phyloP scores from a whole-genome alignment of 2,329 filamentous ascomycete species.

The Fusarium subglutinans region DNA sequence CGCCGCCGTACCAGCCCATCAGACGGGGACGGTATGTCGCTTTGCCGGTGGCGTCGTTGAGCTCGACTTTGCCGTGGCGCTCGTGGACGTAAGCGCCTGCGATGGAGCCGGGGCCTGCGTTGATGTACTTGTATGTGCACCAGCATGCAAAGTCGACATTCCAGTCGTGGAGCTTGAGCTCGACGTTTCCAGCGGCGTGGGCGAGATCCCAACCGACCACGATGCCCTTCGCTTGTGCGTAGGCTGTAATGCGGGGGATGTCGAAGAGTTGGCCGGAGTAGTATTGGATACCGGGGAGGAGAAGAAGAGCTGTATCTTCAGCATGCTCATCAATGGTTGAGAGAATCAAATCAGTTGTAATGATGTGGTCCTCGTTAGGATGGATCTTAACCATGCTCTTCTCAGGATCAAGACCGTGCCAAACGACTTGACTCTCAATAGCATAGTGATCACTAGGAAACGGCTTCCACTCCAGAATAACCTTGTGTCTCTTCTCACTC shows the following conservation, averaged over 20 bases:
- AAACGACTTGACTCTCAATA: conserved; percentile 80
- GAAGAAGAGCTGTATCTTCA: conserved; percentile 75
- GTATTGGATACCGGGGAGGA: conserved; percentile 90
- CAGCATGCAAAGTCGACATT: conserved; percentile 90
- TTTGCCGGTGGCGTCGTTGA: conserved; percentile 47
- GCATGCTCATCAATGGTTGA: conserved; percentile 79
- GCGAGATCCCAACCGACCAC: conserved; percentile 88
- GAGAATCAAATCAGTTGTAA: conserved; percentile 77
- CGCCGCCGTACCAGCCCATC: conserved; percentile 87
- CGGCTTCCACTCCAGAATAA: conserved; percentile 88
- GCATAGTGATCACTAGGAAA: conserved; percentile 92
- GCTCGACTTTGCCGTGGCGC: conserved; percentile 68
- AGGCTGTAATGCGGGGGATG: conserved; percentile 79
- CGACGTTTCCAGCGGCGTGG: conserved; percentile 86
- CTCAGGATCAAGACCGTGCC: conserved; percentile 73
- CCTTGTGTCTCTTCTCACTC: conserved; percentile 72
- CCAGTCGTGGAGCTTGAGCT: conserved; percentile 84
- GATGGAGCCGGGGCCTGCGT: conserved; percentile 83
- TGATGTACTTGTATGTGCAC: conserved; percentile 97
- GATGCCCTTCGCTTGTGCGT: conserved; percentile 77
- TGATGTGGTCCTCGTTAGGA: conserved; percentile 66
- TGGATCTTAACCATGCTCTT: conserved; percentile 79
- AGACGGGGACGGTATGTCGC: conserved; percentile 70
- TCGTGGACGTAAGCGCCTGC: conserved; percentile 85
- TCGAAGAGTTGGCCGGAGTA: conserved; percentile 92